Base-by-base conservation (phyloP, 768 basidiomycete species). In the Mycena maculata region DNA sequence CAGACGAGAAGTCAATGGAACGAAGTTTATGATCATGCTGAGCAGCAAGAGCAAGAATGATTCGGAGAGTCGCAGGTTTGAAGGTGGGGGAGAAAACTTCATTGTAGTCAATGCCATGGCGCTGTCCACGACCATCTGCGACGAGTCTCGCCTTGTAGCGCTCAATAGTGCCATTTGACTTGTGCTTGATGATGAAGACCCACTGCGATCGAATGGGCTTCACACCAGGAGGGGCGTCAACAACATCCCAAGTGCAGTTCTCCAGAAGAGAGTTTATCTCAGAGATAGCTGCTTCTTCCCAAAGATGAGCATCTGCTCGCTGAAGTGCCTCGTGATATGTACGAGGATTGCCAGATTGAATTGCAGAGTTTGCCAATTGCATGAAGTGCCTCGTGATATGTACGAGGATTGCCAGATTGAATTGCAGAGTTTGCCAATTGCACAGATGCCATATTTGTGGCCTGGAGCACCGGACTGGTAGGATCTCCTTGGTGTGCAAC, bases 311-410 rank as follows among this genome's bases (percentile, higher is more conserved):
- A n/a, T n/a, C n/a, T n/a, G n/a, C n/a, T n/a, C n/a, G n/a, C n/a
- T n/a, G n/a, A n/a, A n/a, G n/a, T n/a, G n/a, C n/a, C n/a, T 48
- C 47, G 47, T 48, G 47, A 23, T 48, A 48, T 18, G 47, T 22
- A 23, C 22, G 47, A 48, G 47, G 47, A 48, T 48, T 48, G 47
- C 47, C 47, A 13, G 47, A 48, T 27, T 48, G 47, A 27, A 48
- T 23, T 8, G 47, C 47, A 13, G 47, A 48, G 7, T 48, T 18
- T 22, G n/a, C n/a, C n/a, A n/a, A n/a, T n/a, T n/a, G n/a, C n/a
- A n/a, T n/a, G n/a, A n/a, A n/a, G n/a, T n/a, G n/a, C n/a, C n/a
- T 48, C 47, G 47, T 48, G 47, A 23, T 48, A 48, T 18, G 47
- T 22, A 23, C 22, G 47, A 48, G 47, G 47, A 48, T 48, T 48